These are phyloP conservation scores for Nitzschia inconspicua DNA, from an alignment of 108 stramenopile genomes.

Conservation along the genomic window DNA sequence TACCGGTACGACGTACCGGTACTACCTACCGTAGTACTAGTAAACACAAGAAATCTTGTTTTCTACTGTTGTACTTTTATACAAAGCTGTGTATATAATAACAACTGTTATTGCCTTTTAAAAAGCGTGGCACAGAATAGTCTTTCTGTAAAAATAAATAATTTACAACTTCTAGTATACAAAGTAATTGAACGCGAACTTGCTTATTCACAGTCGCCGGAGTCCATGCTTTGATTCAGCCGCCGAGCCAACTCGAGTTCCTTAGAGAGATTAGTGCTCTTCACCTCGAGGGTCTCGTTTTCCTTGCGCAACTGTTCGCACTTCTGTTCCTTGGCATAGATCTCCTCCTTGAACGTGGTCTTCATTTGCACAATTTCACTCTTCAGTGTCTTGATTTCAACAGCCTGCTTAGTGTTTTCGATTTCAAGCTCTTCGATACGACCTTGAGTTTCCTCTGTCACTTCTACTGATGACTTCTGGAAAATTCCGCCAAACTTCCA, in stretches of 20 bases:
- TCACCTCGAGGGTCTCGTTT: constrained; percentile 43
- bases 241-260: constrained; percentile 44
- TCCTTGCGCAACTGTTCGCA: constrained; percentile 46
- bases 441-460: neutral
- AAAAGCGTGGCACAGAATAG: too few relatives aligned
- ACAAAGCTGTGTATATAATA: too few relatives aligned
- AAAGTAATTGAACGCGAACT: neutral
- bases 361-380: constrained; percentile 59
- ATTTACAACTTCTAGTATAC: neutral
- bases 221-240: constrained; percentile 10
- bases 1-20: too few relatives aligned
- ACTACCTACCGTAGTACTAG: too few relatives aligned
- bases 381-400: constrained; percentile 32
- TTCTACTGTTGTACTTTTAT: too few relatives aligned
- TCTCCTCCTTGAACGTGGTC: constrained; percentile 46
- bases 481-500: constrained; percentile 18
- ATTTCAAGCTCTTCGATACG: constrained; percentile 23
- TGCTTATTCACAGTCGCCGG: neutral
- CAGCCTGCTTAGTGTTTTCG: constrained; percentile 34
- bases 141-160: too few relatives aligned
- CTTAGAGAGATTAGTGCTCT: constrained; percentile 43
- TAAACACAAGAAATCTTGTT: too few relatives aligned
- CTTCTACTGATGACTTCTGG: neutral
- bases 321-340: constrained; percentile 43
- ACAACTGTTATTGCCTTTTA: too few relatives aligned